Conservation (phyloP, 768 basidiomycete species). For the Cystobasidiopsis lactophilus region DNA sequence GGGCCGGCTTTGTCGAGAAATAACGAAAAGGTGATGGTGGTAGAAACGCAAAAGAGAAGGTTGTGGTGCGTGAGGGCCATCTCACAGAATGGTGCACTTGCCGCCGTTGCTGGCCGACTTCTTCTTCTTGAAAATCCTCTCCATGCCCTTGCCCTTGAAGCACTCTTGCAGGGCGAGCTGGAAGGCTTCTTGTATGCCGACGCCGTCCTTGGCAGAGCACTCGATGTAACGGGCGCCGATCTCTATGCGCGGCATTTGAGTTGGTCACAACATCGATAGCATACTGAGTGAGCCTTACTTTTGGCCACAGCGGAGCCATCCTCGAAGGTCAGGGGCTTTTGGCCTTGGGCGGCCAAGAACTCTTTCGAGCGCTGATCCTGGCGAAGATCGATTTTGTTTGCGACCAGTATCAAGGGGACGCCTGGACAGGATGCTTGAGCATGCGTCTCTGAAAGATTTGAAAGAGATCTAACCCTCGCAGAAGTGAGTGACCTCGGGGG, state of each 20-base stretch:
- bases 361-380: slow-evolving; percentile 62
- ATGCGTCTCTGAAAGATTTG: slow-evolving; percentile 70
- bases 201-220: slow-evolving; percentile 80
- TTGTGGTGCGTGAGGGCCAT: no score
- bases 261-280: neutral
- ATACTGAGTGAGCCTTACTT: slow-evolving; percentile 26
- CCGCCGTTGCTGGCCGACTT: no score
- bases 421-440: slow-evolving; percentile 61
- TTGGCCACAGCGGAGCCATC: slow-evolving; percentile 68
- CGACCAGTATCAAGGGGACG: slow-evolving; percentile 75
- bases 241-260: neutral
- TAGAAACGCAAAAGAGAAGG: no score
- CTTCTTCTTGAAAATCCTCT: no score
- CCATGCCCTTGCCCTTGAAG: slow-evolving; percentile 51
- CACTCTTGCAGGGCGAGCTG: slow-evolving; percentile 69
- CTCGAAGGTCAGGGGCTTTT: slow-evolving; percentile 47
- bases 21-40: no score
- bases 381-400: slow-evolving; percentile 79
- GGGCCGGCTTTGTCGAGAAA: no score
- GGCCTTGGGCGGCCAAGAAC: slow-evolving; percentile 67
- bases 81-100: no score
- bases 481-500: slow-evolving; percentile 77
- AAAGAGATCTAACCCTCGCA: slow-evolving; percentile 88
- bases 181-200: slow-evolving; percentile 80
- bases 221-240: slow-evolving; percentile 75